Evolutionary conservation across 768 basidiomycete species (phyloP).

Genomic region (Lactarius pseudohatsudake): DNA sequence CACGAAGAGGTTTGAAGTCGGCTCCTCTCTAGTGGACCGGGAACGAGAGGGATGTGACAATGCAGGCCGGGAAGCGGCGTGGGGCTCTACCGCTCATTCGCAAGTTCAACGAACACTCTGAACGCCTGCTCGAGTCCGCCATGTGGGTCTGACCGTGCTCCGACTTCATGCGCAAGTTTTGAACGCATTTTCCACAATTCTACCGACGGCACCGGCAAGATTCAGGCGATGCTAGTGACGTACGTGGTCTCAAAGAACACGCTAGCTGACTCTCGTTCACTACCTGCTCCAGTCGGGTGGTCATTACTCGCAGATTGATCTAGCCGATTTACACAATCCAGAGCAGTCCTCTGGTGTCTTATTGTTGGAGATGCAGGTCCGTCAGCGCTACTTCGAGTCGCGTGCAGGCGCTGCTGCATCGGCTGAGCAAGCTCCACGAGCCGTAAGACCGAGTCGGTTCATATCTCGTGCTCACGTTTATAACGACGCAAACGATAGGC

Average conservation of each 20-base stretch:
- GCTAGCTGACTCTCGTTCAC: conserved; percentile 2
- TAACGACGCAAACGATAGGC: conserved; percentile 36
- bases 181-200: conserved; percentile 18
- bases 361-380: conserved; percentile 85
- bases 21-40: conserved; percentile 57
- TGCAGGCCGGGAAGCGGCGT: conserved; percentile 90
- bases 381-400: conserved; percentile 80
- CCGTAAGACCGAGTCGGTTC: conserved; percentile 28
- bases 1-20: conserved; percentile 68
- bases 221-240: conserved; percentile 43
- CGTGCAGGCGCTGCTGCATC: conserved; percentile 35
- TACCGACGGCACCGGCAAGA: conserved; percentile 62
- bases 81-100: conserved; percentile 90
- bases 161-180: not conserved
- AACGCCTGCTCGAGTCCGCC: conserved; percentile 78
- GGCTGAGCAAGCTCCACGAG: conserved; percentile 28
- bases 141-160: conserved; percentile 46
- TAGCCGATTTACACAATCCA: conserved; percentile 80
- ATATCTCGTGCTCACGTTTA: conserved; percentile 5
- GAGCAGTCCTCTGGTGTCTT: conserved; percentile 66
- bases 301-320: conserved; percentile 62
- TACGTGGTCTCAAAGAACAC: conserved; percentile 32
- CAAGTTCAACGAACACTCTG: conserved; percentile 97
- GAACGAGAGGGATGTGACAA: conserved; percentile 87
- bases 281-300: conserved; percentile 31